phyloP scores from a whole-genome alignment of 306 rosid species.

The Begonia fuchsioides region DNA sequence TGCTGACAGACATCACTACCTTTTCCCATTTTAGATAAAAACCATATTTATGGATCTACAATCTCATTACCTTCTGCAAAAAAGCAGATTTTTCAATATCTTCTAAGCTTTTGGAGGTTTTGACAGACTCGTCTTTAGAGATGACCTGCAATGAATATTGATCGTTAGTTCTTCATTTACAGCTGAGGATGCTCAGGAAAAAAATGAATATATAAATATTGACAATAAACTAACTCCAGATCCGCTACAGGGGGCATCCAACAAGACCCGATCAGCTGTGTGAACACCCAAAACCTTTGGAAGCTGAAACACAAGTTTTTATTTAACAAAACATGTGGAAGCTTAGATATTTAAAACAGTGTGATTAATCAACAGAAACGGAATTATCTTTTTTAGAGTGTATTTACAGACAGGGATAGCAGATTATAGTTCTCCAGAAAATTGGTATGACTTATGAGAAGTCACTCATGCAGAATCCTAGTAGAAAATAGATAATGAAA shows the following conservation, averaged over 20 bases:
- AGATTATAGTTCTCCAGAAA: no score
- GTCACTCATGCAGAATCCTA: no score
- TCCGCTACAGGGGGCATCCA: constrained; percentile 99
- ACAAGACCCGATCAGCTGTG: constrained; percentile 60
- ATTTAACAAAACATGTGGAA: not conserved
- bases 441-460: no score
- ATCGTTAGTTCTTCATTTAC: no score
- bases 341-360: not conserved
- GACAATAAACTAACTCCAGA: constrained; percentile 60
- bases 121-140: constrained; percentile 92
- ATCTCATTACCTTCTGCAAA: constrained; percentile 57
- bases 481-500: no score
- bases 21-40: not conserved
- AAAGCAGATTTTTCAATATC: constrained; percentile 66
- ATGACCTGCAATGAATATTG: constrained; percentile 47
- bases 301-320: constrained; percentile 38
- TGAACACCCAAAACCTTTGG: constrained; percentile 78
- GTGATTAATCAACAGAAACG: not conserved
- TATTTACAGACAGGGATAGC: no score
- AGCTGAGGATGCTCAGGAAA: no score
- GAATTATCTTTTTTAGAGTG: not conserved
- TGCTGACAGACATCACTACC: no score
- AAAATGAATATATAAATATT: not conserved
- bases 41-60: not conserved
- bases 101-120: constrained; percentile 62